Base-by-base conservation (phyloP, 352 stramenopile genomes). In the Globisporangium irregulare region DNA sequence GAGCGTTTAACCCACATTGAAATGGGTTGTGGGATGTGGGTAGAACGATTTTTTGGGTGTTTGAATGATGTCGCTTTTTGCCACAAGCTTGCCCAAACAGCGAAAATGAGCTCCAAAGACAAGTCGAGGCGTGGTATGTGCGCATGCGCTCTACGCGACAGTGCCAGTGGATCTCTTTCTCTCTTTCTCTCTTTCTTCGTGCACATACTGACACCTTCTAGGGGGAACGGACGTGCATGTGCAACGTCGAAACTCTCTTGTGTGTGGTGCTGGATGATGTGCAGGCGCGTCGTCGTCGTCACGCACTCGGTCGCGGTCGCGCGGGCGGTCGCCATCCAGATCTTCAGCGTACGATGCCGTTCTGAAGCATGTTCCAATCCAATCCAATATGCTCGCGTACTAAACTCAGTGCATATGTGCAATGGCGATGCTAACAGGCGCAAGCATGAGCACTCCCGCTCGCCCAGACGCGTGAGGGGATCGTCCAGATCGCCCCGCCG, bases 321-420 rank as follows among this genome's bases (percentile, higher is more conserved):
- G 71, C 15, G 77, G 64, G 9, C 66, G 66, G 18, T 75, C 72
- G 58, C 67, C 64, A 29, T 78, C 74, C 5, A 76, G 71, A 58
- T 65, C 67, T 18, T 22, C 34, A 14, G 27, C 41, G 64, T 46
- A 66, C 38, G 48, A 51, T 36, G 24, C 9, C 29, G 32, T 59
- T 22, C 20, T 50, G 6, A 27, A 50, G 24, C 24, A 12, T 14
- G 6, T n/a, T 10, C 6, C 5, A 12, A 24, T 51, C 43, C 38
- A 7, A 14, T 46, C 0, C 18, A 51, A 50, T n/a, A 4, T 10
- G 12, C 43, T 51, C 43, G 43, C 2, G 0, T 48, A 24, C 25
- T 18, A 9, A 56, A 32, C 9, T 64, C 1, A 24, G 3, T 1
- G 12, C 24, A 4, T 34, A 22, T 46, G 14, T 18, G 4, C 12